Conservation (phyloP, 2,329 filamentous ascomycete species). For the Stemphylium lycopersici region DNA sequence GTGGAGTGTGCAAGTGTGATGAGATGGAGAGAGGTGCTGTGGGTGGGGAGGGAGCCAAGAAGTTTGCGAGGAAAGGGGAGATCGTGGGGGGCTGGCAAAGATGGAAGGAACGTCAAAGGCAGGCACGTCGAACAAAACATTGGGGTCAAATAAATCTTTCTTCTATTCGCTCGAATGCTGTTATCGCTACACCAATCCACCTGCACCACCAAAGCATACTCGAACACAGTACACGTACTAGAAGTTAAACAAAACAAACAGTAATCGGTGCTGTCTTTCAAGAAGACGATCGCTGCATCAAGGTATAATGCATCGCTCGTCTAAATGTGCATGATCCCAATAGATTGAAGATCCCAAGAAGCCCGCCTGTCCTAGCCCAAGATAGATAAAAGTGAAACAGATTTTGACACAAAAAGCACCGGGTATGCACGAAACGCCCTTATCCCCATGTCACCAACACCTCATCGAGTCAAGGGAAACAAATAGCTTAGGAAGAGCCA, state of each 20-base stretch:
- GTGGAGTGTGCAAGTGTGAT: too few species aligned
- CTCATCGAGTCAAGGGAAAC: neutral
- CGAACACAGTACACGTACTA: neutral
- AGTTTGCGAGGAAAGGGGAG: too few species aligned
- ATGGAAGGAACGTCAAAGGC: too few species aligned
- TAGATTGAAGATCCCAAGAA: neutral
- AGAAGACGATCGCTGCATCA: too few species aligned
- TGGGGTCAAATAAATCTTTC: neutral
- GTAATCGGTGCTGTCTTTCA: neutral
- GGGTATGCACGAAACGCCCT: conserved; percentile 10
- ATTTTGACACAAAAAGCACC: neutral
- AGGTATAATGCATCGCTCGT: neutral
- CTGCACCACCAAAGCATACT: neutral
- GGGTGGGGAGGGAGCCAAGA: too few species aligned
- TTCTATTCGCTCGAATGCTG: neutral
- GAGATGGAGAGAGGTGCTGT: too few species aligned
- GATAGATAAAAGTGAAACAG: neutral
- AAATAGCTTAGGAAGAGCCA: conserved; percentile 15
- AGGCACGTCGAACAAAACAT: too few species aligned
- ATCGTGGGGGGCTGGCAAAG: too few species aligned
- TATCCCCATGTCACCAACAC: neutral
- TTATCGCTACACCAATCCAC: conserved; percentile 22
- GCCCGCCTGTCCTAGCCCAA: neutral
- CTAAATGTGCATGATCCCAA: neutral
- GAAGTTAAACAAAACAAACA: conserved; percentile 5